Conservation (phyloP, 148 eudicot species). For the Silene latifolia region DNA sequence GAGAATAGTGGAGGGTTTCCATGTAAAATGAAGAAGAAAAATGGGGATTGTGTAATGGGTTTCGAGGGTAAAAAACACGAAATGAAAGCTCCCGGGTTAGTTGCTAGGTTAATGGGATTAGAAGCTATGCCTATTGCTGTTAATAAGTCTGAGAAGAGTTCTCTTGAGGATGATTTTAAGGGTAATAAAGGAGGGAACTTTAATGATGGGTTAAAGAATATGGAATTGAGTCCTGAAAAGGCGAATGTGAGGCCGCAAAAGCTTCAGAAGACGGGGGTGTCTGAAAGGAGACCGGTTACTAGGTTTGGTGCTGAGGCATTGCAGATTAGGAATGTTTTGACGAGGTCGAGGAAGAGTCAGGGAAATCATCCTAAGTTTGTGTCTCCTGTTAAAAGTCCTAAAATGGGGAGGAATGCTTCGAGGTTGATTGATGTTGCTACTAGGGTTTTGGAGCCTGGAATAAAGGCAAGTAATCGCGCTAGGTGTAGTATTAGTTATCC, state of each 20-base stretch:
- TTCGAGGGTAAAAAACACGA: conserved; percentile 39
- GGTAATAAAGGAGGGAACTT: conserved; percentile 25
- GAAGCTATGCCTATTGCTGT: conserved; percentile 75
- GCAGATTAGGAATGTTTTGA: conserved; percentile 65
- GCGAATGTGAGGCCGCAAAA: conserved; percentile 71
- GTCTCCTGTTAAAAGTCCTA: conserved; percentile 77
- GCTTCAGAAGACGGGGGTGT: conserved; percentile 70
- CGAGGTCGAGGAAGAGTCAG: conserved; percentile 68
- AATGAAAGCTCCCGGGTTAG: conserved; percentile 64
- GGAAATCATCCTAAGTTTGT: conserved; percentile 40
- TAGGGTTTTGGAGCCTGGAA: conserved; percentile 85
- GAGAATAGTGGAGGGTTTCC: conserved; percentile 73
- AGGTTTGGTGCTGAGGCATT: conserved; percentile 68
- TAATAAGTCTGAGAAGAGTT: conserved; percentile 32
- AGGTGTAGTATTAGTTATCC: conserved; percentile 67
- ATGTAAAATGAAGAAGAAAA: conserved; percentile 45
- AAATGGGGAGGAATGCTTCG: conserved; percentile 37
- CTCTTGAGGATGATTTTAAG: conserved; percentile 15
- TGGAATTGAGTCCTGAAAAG: conserved; percentile 37
- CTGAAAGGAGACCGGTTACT: conserved; percentile 52
- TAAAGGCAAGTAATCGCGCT: conserved; percentile 53
- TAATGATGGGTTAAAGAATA: conserved; percentile 23
- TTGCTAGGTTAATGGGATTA: conserved; percentile 97
- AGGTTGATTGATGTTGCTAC: conserved; percentile 83
- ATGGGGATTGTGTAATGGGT: conserved; percentile 27